Evolutionary conservation across 2,329 filamentous ascomycete species (phyloP), one percentile per base, ranked within the genome.

Genomic region (Aplosporella prunicola): DNA sequence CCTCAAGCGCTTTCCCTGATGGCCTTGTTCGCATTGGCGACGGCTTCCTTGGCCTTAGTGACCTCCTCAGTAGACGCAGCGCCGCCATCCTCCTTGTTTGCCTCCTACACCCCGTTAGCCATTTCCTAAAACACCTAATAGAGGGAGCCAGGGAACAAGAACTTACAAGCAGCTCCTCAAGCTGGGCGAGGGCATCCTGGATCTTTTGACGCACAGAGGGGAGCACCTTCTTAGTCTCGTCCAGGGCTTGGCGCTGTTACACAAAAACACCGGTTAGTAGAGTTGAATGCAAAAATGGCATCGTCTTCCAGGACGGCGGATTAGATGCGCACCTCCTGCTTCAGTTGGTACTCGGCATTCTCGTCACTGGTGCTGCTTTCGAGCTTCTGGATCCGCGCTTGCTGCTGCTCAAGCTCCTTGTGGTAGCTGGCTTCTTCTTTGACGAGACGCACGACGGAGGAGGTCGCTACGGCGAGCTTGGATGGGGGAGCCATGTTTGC

Each of bases 401-500:
- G 71, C 57, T 96, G 88, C 46, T 80, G 69, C 45, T 73, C 67
- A 14, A 88, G 72, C 61, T 98, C 91, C 56, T 82, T 82, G 68
- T 88, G 82, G 66, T 98, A 96, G 51, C 80, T 89, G 25, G 74
- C 69, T 61, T 95, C 85, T 62, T 98, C 91, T 62, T 93, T 95
- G 47, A 94, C 76, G 32, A 96, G 75, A 42, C 91, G 85, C 51
- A 74, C 70, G 48, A 96, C 76, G 14, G 85, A 78, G 44, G 80
- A 76, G 16, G 84, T 91, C 29, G 82, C 78, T 55, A 95, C 91
- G 51, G 76, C 63, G 57, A 95, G 76, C 49, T 79, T 73, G 1
- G 80, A 78, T 29, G 83, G 82, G 20, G 85, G 72, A 3, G 84
- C 72, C 87, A 94, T 94, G 33, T 61, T 36, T 20, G 11, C n/a